Conservation (phyloP, 805 yeast species). For the Kluyveromyces siamensis region DNA sequence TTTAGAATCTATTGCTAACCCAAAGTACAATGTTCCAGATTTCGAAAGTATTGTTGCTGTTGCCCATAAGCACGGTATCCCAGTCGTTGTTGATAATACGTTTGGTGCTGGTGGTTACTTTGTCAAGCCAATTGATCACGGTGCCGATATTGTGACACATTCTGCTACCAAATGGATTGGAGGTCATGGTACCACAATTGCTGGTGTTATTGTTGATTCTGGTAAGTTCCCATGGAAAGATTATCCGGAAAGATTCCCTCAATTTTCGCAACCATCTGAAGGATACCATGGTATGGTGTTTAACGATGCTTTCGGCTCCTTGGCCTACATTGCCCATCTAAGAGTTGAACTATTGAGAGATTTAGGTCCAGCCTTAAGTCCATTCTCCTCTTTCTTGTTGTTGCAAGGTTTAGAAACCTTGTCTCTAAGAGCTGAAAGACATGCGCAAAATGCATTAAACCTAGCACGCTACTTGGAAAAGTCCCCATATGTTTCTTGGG, state of each 20-base stretch:
- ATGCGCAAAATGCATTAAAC: constrained; percentile 69
- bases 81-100: constrained; percentile 91
- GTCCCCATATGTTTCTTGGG: constrained; percentile 75
- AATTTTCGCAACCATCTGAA: constrained; percentile 81
- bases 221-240: constrained; percentile 91
- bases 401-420: constrained; percentile 92
- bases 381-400: constrained; percentile 79
- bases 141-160: constrained; percentile 87
- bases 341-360: constrained; percentile 86
- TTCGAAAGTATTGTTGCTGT: constrained; percentile 64
- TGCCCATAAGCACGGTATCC: constrained; percentile 82
- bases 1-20: constrained; percentile 87
- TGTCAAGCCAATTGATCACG: constrained; percentile 74
- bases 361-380: constrained; percentile 81
- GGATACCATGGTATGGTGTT: constrained; percentile 87
- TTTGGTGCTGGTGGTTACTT: constrained; percentile 95
- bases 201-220: constrained; percentile 81
- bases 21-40: constrained; percentile 87
- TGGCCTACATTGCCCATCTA: constrained; percentile 70
- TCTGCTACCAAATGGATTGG: constrained; percentile 98
- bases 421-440: constrained; percentile 90
- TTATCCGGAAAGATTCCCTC: constrained; percentile 83
- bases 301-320: constrained; percentile 71
- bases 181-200: constrained; percentile 94
- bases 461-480: constrained; percentile 70